Evolutionary conservation across 176 grass and related monocot genomes (phyloP).

Genomic region (Luzula sylvatica): DNA sequence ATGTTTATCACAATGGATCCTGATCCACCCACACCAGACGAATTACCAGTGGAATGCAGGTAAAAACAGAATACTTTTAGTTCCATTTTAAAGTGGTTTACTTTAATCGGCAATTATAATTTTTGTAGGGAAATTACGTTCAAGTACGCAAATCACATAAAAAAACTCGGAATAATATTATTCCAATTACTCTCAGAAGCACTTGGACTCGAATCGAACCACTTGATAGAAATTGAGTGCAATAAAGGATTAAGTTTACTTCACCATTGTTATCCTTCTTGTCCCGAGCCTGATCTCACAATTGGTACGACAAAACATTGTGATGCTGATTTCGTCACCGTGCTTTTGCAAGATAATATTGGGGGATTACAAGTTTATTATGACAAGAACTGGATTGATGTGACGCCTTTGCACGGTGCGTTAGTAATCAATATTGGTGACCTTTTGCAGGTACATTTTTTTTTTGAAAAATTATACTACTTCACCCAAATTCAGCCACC

Average conservation of each 20-base stretch:
- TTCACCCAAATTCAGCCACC: too few relatives aligned
- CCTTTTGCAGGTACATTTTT: slow-evolving; percentile 24
- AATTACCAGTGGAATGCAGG: slow-evolving; percentile 7
- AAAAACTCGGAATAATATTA: not conserved
- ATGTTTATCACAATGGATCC: slow-evolving; percentile 1
- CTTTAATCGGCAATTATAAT: too few relatives aligned
- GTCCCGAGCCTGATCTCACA: slow-evolving; percentile 31
- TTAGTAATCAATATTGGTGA: slow-evolving; percentile 40
- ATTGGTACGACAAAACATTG: slow-evolving; percentile 21
- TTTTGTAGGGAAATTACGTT: not conserved
- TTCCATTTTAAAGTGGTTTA: too few relatives aligned
- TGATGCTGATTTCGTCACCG: slow-evolving; percentile 26
- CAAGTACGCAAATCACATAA: not conserved
- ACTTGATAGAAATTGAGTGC: slow-evolving; percentile 17
- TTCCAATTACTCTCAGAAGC: slow-evolving; percentile 11
- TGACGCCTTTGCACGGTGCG: slow-evolving; percentile 21
- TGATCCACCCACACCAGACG: slow-evolving; percentile 7
- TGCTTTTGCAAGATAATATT: slow-evolving; percentile 34
- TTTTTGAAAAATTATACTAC: too few relatives aligned
- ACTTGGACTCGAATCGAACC: not conserved
- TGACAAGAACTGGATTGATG: slow-evolving; percentile 21
- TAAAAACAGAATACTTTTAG: not conserved
- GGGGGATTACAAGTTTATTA: slow-evolving; percentile 32
- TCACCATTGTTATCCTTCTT: slow-evolving; percentile 36
- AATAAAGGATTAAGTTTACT: not conserved